Conservation (phyloP, 2,329 filamentous ascomycete genomes). For the Coniochaeta sp. region DNA sequence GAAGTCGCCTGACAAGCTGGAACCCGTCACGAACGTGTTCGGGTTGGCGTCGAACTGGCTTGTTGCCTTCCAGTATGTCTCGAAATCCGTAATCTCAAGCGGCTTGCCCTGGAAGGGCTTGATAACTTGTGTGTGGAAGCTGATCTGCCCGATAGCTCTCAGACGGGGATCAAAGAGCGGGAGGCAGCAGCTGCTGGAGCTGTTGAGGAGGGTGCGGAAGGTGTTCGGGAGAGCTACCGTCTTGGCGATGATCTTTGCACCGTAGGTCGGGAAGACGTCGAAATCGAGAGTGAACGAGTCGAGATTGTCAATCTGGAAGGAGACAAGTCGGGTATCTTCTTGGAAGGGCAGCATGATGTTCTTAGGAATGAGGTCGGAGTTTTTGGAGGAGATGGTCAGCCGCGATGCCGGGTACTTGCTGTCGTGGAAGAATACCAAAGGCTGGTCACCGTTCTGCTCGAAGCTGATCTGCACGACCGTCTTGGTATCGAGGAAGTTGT, state of each 20-base stretch:
- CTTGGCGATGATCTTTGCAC: conserved; percentile 94
- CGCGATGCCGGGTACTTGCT: conserved; percentile 93
- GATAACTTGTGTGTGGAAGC: conserved; percentile 91
- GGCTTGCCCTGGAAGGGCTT: conserved; percentile 91
- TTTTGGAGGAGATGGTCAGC: conserved; percentile 92
- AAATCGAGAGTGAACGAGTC: conserved; percentile 94
- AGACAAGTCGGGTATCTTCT: conserved; percentile 87
- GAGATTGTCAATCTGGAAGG: conserved; percentile 91
- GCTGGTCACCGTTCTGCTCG: conserved; percentile 63
- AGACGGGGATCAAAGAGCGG: conserved; percentile 90
- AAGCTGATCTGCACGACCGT: conserved; percentile 92
- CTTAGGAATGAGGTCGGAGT: conserved; percentile 90
- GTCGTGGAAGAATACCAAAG: conserved; percentile 93
- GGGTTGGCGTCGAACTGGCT: conserved; percentile 83
- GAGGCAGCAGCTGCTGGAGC: conserved; percentile 72
- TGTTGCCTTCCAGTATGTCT: conserved; percentile 98
- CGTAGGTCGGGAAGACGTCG: conserved; percentile 95
- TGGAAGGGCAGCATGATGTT: conserved; percentile 94
- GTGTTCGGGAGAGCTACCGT: conserved; percentile 84
- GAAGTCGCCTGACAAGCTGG: conserved; percentile 93
- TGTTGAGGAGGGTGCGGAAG: conserved; percentile 69
- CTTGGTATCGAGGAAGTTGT: conserved; percentile 98
- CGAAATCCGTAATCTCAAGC: conserved; percentile 94
- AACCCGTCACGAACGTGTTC: conserved; percentile 85
- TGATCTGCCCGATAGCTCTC: conserved; percentile 86